Evolutionary conservation across 768 basidiomycete species (phyloP), one percentile per base, ranked within the genome.

Genomic region (Peribolospora baueri): DNA sequence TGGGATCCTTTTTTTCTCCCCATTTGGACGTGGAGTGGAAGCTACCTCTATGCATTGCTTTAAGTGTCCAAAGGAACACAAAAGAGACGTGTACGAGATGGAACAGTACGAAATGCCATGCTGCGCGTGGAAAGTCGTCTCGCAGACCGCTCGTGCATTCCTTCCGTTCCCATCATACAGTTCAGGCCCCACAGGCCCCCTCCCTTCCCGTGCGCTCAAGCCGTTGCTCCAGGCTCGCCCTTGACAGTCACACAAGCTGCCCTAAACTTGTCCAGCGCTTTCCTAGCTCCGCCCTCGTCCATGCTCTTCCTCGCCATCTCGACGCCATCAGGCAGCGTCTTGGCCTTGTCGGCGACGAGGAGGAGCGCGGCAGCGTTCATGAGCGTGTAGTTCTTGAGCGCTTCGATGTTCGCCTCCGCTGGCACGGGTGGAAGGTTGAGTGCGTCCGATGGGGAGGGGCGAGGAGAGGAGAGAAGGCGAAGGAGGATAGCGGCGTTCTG

Each of bases 281-380:
- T 55, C 62, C 61, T 61, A 5, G 71, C 73, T 8, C 64, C 65
- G 0, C 72, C 73, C 38, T 60, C 61, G 48, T 61, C 57, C 39
- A 73, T 64, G 45, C 68, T 69, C 61, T 68, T 68, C 60, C 73
- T 69, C 37, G 85, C 88, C 59, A 82, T 61, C 57, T 69, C 67
- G 0, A 81, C 77, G 2, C 86, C 88, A 13, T 85, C 74, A 61
- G 73, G 73, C 64, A 75, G 85, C 62, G 77, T 74, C 41, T 65
- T 65, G 25, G 81, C 86, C 48, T 80, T 56, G 5, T 87, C 88
- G 5, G 84, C 79, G 3, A 95, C 78, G 38, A 88, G 79, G 46
- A 98, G 69, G 55, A 97, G 66, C 10, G 87, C 90, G 4, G 87
- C 79, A 3, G 90, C 77, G 62, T 98, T 95, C 69, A 97, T 69